A percentile compares a stretch with the other conserved stretches of the same genome.
phyloP scores from a whole-genome alignment of 1,284 basidiomycete genomes.

The Ustilago shanxiensis region DNA sequence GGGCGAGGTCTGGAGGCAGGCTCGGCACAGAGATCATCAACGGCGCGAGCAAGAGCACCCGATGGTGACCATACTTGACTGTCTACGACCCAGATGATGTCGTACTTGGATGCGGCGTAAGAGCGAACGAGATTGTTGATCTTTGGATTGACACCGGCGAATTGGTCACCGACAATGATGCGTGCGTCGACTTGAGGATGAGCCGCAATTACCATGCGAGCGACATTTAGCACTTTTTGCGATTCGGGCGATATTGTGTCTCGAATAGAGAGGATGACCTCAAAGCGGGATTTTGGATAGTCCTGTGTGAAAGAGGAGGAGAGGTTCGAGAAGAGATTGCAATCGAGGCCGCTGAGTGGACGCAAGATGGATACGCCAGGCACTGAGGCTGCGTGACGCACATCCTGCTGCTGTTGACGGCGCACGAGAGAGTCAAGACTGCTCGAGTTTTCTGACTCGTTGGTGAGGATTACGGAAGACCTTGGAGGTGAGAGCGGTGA shows the following conservation, averaged over 20 bases:
- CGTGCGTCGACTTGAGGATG: constrained; percentile 59
- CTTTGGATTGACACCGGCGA: constrained; percentile 92
- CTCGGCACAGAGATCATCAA: constrained; percentile 85
- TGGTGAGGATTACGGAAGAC: constrained; percentile 32
- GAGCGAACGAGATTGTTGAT: constrained; percentile 93
- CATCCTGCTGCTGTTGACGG: constrained; percentile 78
- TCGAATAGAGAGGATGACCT: constrained; percentile 65
- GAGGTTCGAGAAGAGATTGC: constrained; percentile 65
- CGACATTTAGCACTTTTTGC: constrained; percentile 63
- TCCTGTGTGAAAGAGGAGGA: constrained; percentile 65
- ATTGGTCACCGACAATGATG: constrained; percentile 69
- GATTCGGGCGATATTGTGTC: constrained; percentile 41
- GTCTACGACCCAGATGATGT: constrained; percentile 96
- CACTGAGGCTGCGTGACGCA: constrained; percentile 74
- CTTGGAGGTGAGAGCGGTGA: constrained; percentile 45
- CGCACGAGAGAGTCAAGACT: constrained; percentile 62
- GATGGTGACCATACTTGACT: constrained; percentile 86
- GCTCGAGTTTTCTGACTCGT: constrained; percentile 77
- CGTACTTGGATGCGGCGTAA: constrained; percentile 81
- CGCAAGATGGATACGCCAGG: constrained; percentile 66
- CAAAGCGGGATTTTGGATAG: constrained; percentile 61
- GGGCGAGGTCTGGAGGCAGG: constrained; percentile 71
- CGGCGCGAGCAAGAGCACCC: constrained; percentile 86
- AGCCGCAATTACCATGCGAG: constrained; percentile 52
- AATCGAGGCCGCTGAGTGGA: constrained; percentile 66